Conservation (phyloP, 2,329 filamentous ascomycete genomes). For the Thielaviopsis euricoi region DNA sequence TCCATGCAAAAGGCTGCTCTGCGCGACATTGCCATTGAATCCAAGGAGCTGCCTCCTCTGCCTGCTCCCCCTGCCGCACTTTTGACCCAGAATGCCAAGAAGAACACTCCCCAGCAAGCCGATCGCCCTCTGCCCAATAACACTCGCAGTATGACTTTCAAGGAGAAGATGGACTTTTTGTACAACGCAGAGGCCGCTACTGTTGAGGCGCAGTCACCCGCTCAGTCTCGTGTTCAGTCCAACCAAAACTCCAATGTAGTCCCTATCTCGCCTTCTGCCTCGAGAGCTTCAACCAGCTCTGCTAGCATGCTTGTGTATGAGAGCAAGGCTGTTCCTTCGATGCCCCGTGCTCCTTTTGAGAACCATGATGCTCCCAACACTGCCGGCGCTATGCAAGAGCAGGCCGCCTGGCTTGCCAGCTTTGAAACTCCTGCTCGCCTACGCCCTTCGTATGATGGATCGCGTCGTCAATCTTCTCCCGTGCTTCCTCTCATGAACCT, state of each 20-base stretch:
- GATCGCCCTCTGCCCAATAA: constrained; percentile 30
- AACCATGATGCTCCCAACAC: constrained; percentile 13
- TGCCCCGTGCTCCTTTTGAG: constrained; percentile 12
- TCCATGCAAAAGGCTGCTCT: constrained; percentile 29
- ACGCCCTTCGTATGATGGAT: constrained; percentile 14
- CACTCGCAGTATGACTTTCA: constrained; percentile 40
- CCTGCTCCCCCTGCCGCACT: constrained; percentile 24
- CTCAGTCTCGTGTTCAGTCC: constrained; percentile 19
- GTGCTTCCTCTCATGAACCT: constrained; percentile 27
- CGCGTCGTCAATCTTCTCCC: constrained; percentile 32
- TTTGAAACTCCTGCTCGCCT: constrained; percentile 10
- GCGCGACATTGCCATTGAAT: constrained; percentile 23
- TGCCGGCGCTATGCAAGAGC: constrained; percentile 19
- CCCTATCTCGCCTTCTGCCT: constrained; percentile 10
- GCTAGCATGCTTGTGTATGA: constrained; percentile 22
- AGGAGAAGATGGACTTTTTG: constrained; percentile 38
- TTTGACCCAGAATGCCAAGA: neutral
- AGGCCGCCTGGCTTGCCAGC: constrained; percentile 3
- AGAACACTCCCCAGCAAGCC: constrained; percentile 13
- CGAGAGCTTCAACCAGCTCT: constrained; percentile 21
- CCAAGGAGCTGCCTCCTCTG: constrained; percentile 36
- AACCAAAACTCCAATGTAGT: constrained; percentile 10
- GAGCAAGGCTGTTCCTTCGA: constrained; percentile 18
- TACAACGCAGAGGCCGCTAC: constrained; percentile 15
- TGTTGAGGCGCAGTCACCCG: constrained; percentile 14